Base-by-base conservation (phyloP, 768 basidiomycete genomes). In the Naganishia antarctica region DNA sequence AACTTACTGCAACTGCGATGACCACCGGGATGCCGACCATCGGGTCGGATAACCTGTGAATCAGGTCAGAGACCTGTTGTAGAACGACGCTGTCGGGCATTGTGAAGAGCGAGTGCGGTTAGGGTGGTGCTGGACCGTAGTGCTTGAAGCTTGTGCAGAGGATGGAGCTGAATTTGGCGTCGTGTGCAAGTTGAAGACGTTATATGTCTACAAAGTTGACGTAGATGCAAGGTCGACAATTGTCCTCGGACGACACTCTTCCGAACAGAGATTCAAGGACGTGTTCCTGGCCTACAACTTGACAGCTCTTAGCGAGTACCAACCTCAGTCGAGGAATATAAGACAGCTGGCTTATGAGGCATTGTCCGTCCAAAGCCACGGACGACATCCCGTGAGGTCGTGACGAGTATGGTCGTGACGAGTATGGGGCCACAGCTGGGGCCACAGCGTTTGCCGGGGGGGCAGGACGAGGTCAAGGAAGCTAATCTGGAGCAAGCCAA, bases 1-100 rank as follows among this genome's bases (percentile, higher is more conserved):
- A 11, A 41, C 53, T 40, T 40, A 57, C 53, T 31, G 53, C 53
- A 26, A 57, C 53, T n/a, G 53, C 53, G 34, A 57, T 57, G 34
- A 57, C 53, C 3, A 57, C 53, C 18, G 53, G 53, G 13, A 57
- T 57, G 2, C 53, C 53, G 37, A 57, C 53, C 34, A 57, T 57
- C 0, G 53, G 53, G 53, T 57, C 53, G 9, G 53, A 37, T 29
- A 57, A 40, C 26, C 37, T n/a, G 53, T 57, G 32, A 18, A 57
- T 41, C 9, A 57, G 53, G 37, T 57, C 53, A n/a, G 53, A 37
- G 37, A 57, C 53, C 37, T 57, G 32, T 41, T 57, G 53, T 18
- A 57, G 18, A 13, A 57, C 53, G 23, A 57, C 21, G 21, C 53
- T 57, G n/a, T 57, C 34, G 53, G 53, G 21, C 53, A 57, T 57